phyloP scores from a whole-genome alignment of 2,329 filamentous ascomycete species.

The Xylariaceae sp. region DNA sequence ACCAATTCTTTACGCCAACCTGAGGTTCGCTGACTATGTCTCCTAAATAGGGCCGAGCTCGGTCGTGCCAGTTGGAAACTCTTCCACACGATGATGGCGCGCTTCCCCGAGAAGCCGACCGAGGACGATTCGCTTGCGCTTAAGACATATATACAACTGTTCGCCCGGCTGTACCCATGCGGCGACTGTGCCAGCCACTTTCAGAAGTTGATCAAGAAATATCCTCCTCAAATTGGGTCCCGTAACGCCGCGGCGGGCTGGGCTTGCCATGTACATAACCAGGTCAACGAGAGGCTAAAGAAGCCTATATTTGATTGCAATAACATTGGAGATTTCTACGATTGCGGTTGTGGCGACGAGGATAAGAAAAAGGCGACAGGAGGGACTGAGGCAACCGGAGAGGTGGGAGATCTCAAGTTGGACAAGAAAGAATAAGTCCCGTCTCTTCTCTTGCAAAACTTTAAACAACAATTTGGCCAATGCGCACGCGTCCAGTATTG shows the following conservation, averaged over 20 bases:
- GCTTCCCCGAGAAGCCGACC: conserved; percentile 70
- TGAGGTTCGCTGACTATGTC: conserved; percentile 11
- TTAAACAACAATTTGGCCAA: neutral
- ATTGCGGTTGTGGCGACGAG: conserved; percentile 74
- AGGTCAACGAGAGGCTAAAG: conserved; percentile 67
- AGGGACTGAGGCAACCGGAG: conserved; percentile 30
- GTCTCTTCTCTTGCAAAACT: neutral
- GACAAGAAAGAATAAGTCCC: conserved; percentile 36
- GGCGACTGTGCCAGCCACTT: conserved; percentile 74
- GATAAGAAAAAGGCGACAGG: conserved; percentile 50
- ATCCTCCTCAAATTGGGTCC: conserved; percentile 68
- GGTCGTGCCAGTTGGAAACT: conserved; percentile 73
- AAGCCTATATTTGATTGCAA: conserved; percentile 70
- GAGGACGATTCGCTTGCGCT: conserved; percentile 67
- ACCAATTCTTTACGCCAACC: conserved; percentile 1
- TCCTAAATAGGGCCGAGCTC: conserved; percentile 60
- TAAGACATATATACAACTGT: conserved; percentile 69
- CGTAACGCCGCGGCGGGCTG: conserved; percentile 69
- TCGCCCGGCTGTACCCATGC: conserved; percentile 72
- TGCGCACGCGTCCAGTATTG: neutral
- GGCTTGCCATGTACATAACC: conserved; percentile 72
- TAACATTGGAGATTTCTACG: conserved; percentile 73
- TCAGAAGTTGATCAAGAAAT: conserved; percentile 64
- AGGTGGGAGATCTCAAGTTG: conserved; percentile 39
- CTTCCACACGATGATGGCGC: conserved; percentile 73